Percentiles rank a stretch among this genome's conserved stretches.
Evolutionary conservation across 225 moss, liverwort and hornwort species (phyloP).

Genomic region (Straminergon stramineum): DNA sequence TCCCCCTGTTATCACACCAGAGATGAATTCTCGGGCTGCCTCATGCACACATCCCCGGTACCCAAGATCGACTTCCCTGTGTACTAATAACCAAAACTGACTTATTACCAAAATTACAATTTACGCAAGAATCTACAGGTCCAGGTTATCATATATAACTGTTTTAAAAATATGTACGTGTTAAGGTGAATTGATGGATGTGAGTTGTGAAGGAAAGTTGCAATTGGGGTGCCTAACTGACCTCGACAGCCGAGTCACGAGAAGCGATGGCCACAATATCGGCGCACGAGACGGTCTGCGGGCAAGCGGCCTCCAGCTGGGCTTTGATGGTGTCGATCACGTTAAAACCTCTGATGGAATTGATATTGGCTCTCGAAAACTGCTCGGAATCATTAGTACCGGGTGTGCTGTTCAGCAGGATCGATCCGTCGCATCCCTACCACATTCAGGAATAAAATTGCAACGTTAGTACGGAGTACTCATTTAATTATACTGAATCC

Average conservation of each 20-base stretch:
- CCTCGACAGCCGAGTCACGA: conserved; percentile 25
- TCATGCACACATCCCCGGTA: too few relatives aligned
- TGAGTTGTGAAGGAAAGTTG: background rate
- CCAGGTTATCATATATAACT: background rate
- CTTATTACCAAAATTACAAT: too few relatives aligned
- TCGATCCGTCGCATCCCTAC: background rate
- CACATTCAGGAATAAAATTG: background rate
- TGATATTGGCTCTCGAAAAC: accelerated
- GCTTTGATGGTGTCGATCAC: background rate
- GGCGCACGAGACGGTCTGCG: conserved; percentile 52
- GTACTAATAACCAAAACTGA: background rate
- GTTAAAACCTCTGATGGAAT: background rate
- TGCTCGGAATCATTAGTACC: background rate
- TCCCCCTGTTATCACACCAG: background rate
- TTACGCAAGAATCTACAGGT: background rate
- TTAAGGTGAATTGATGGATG: background rate
- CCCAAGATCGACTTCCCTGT: background rate
- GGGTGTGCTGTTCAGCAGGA: background rate
- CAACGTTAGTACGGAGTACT: background rate
- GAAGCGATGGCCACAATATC: conserved; percentile 61
- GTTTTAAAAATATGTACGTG: background rate
- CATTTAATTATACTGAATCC: background rate
- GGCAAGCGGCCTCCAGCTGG: conserved; percentile 23
- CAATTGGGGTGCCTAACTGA: background rate
- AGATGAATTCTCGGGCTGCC: background rate